phyloP scores from a whole-genome alignment of 805 yeast species.

The Cyberlindnera samutprakarnensis region DNA sequence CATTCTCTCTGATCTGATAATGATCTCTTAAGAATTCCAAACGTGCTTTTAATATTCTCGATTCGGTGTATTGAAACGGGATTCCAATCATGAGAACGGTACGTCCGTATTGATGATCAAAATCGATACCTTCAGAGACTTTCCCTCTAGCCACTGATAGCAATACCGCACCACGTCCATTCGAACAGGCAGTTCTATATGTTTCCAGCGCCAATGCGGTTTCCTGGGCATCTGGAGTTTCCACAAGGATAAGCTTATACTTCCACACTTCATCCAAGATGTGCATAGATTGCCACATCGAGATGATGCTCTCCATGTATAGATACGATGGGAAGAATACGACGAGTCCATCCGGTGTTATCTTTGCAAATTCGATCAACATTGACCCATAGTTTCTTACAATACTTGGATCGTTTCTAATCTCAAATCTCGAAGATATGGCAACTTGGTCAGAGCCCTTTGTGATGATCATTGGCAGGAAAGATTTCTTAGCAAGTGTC shows the following conservation, averaged over 20 bases:
- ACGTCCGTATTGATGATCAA: slow-evolving; percentile 96
- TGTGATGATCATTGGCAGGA: slow-evolving; percentile 91
- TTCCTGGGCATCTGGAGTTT: slow-evolving; percentile 99
- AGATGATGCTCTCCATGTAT: slow-evolving; percentile 96
- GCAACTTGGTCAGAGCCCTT: slow-evolving; percentile 98
- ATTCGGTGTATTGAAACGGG: slow-evolving; percentile 98
- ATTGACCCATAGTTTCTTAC: slow-evolving; percentile 95
- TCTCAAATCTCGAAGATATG: slow-evolving; percentile 91
- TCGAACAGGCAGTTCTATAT: slow-evolving; percentile 90
- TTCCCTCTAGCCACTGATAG: slow-evolving; percentile 98
- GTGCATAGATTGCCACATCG: slow-evolving; percentile 99
- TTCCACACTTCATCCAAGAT: slow-evolving; percentile 98
- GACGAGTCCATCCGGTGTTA: slow-evolving; percentile 97
- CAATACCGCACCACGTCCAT: slow-evolving; percentile 95
- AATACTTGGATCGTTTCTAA: slow-evolving; percentile 95
- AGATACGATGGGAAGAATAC: slow-evolving; percentile 96
- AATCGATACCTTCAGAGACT: slow-evolving; percentile 98
- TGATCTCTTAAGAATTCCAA: slow-evolving; percentile 90
- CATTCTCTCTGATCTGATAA: slow-evolving; percentile 87
- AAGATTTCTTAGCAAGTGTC: slow-evolving; percentile 89
- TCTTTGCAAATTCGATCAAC: slow-evolving; percentile 84
- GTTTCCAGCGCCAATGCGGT: slow-evolving; percentile 94
- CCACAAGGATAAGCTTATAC: slow-evolving; percentile 88
- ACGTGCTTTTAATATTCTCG: slow-evolving; percentile 91
- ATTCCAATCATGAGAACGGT: slow-evolving; percentile 98